Evolutionary conservation across 768 basidiomycete genomes (phyloP).

Genomic region (Leccinellum rugosiceps): DNA sequence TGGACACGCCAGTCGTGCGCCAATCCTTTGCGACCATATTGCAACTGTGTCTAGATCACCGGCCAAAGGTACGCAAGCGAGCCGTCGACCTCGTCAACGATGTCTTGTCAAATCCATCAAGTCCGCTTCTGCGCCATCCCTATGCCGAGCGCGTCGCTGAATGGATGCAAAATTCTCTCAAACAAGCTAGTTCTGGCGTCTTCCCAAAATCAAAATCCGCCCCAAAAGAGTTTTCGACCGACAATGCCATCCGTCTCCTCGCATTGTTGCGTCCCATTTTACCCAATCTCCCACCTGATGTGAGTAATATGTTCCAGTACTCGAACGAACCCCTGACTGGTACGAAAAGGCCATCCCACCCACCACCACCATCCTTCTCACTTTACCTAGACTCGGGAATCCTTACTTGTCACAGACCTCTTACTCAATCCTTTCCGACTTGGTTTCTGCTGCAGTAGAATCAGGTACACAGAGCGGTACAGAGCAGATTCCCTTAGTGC

Average conservation of each 20-base stretch:
- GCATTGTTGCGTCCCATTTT: slow-evolving; percentile 67
- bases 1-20: slow-evolving; percentile 65
- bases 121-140: slow-evolving; percentile 77
- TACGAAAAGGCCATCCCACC: slow-evolving; percentile 61
- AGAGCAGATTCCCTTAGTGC: slow-evolving; percentile 56
- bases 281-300: slow-evolving; percentile 59
- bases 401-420: slow-evolving; percentile 86
- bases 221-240: slow-evolving; percentile 55
- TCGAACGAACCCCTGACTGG: slow-evolving; percentile 12
- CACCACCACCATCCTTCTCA: slow-evolving; percentile 69
- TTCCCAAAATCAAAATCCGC: slow-evolving; percentile 56
- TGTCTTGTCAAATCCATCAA: slow-evolving; percentile 70
- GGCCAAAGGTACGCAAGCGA: slow-evolving; percentile 92
- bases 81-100: slow-evolving; percentile 84
- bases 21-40: slow-evolving; percentile 85
- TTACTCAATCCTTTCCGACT: slow-evolving; percentile 81
- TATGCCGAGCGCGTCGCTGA: slow-evolving; percentile 80
- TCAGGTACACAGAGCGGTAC: slow-evolving; percentile 48
- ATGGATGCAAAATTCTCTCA: slow-evolving; percentile 68
- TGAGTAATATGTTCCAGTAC: slow-evolving; percentile 39
- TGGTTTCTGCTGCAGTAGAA: slow-evolving; percentile 57
- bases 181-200: slow-evolving; percentile 61
- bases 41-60: slow-evolving; percentile 76
- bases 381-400: slow-evolving; percentile 83
- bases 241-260: slow-evolving; percentile 76